Base-by-base conservation (phyloP, 768 basidiomycete genomes). In the Leucocoprinus leucothites region DNA sequence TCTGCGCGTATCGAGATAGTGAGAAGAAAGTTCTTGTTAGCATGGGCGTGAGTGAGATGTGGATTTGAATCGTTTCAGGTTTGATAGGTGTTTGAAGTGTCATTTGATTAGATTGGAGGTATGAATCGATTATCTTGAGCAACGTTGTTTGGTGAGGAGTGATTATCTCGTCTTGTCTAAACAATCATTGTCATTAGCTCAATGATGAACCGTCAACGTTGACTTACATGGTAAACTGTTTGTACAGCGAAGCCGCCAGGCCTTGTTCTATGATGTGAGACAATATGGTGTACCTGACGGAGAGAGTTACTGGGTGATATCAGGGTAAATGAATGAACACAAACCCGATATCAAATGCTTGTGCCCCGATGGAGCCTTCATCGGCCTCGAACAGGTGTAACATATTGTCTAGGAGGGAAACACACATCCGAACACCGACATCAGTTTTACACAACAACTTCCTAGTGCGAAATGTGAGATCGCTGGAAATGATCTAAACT, bases 121-220 rank as follows among this genome's bases (percentile, higher is more conserved):
- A 87, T 1, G 91, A 89, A 65, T 96, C 94, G 11, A 94, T 73
- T 14, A 96, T 74, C 69, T 94, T 95, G 56, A 97, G 81, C 9
- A 96, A 72, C n/a, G 82, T 89, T 3, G 86, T 91, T 67, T 96
- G 94, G 60, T 89, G 86, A 0, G 93, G 91, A 4, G 90, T 84
- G 38, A 94, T 80, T 11, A 85, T 76, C 70, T 94, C 92, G 44
- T 80, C 82, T 21, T 71, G 58, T 56, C 91, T 91, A 66, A 28
- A 47, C 36, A 28, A 43, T 35, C 26, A 31, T 43, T 25, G 26
- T 41, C 8, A 59, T 59, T 36, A 60, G 44, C 19, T 49, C 21
- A 21, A 11, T 34, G 46, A 50, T 48, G n/a, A 38, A 48, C 48
- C 40, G 45, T 36, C 4, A 42, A 36, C 11, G 18, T 24, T 9